A percentile compares a stretch with the other conserved stretches of the same genome.
These are phyloP conservation scores for Tulasnella sp. DNA, from an alignment of 768 basidiomycete genomes.

Conservation along the genomic window DNA sequence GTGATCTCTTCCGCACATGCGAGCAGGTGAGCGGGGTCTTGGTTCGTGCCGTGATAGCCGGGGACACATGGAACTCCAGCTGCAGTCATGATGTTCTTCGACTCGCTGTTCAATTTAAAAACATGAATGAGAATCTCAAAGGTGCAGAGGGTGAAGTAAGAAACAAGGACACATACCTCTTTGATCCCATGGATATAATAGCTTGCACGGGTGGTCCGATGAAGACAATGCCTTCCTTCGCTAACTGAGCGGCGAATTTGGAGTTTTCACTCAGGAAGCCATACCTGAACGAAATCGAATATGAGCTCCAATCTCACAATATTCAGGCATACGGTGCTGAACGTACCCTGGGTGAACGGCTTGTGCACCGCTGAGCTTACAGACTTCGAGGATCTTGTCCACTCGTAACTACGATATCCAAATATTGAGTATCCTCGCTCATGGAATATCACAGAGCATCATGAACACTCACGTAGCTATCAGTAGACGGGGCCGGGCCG, in stretches of 20 bases:
- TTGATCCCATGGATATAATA: conserved; percentile 90
- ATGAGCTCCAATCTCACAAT: not conserved
- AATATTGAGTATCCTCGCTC: not conserved
- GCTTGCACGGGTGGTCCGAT: conserved; percentile 84
- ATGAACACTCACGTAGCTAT: conserved; percentile 69
- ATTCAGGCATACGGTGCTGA: too few relatives aligned
- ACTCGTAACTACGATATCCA: conserved; percentile 50
- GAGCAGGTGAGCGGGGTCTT: conserved; percentile 61
- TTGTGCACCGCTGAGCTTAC: conserved; percentile 75
- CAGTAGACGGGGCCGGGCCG: conserved; percentile 77
- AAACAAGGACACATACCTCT: conserved; percentile 47
- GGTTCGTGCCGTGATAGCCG: conserved; percentile 81
- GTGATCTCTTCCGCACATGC: conserved; percentile 64
- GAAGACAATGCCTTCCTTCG: conserved; percentile 73
- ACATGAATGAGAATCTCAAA: not conserved
- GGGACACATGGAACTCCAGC: conserved; percentile 91
- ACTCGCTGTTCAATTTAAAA: conserved; percentile 74
- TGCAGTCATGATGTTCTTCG: conserved; percentile 87
- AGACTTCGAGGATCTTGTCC: conserved; percentile 82
- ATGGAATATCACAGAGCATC: not conserved
- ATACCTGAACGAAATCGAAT: conserved; percentile 38
- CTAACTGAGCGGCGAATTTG: conserved; percentile 59
- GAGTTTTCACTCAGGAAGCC: conserved; percentile 93
- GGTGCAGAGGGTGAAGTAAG: not conserved
- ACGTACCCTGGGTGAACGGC: conserved; percentile 85